These are phyloP conservation scores for Didymosphaeria variabile DNA, from an alignment of 2,329 filamentous ascomycete genomes.

Conservation along the genomic window DNA sequence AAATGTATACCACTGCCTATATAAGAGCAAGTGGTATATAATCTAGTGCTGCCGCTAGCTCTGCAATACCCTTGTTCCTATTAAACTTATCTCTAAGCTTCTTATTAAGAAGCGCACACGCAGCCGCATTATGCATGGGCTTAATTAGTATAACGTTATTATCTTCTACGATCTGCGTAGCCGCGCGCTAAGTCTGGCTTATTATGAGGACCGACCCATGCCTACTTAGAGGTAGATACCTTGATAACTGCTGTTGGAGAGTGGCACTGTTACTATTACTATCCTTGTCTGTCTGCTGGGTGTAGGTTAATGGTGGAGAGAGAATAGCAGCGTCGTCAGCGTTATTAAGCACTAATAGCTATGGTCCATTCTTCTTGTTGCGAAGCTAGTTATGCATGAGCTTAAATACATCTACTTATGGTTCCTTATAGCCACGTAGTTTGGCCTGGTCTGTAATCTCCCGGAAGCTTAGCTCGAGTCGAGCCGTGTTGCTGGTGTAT, in stretches of 20 bases:
- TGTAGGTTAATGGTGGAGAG: neutral
- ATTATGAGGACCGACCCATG: constrained; percentile 25
- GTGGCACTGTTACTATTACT: neutral
- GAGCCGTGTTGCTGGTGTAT: constrained; percentile 23
- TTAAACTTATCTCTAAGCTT: constrained; percentile 6
- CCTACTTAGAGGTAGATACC: constrained; percentile 21
- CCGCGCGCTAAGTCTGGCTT: constrained; percentile 17
- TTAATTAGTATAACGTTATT: constrained; percentile 16
- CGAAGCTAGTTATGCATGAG: constrained; percentile 25
- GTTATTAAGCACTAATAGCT: constrained; percentile 29
- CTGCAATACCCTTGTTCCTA: neutral
- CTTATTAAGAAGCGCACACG: constrained; percentile 19
- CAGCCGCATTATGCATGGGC: constrained; percentile 22
- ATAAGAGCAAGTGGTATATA: constrained; percentile 47
- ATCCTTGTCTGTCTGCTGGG: neutral
- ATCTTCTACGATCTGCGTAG: constrained; percentile 21
- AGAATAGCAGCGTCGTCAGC: constrained; percentile 20
- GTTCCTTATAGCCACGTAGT: constrained; percentile 20
- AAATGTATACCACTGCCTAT: constrained; percentile 47
- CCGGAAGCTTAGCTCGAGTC: constrained; percentile 25
- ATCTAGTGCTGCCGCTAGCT: constrained; percentile 35
- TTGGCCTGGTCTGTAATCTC: constrained; percentile 23
- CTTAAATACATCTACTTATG: constrained; percentile 24
- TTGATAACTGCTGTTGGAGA: neutral
- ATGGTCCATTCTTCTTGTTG: constrained; percentile 19